Evolutionary conservation across 2,329 filamentous ascomycete genomes (phyloP).

Genomic region (Aspergillus luchuensis): DNA sequence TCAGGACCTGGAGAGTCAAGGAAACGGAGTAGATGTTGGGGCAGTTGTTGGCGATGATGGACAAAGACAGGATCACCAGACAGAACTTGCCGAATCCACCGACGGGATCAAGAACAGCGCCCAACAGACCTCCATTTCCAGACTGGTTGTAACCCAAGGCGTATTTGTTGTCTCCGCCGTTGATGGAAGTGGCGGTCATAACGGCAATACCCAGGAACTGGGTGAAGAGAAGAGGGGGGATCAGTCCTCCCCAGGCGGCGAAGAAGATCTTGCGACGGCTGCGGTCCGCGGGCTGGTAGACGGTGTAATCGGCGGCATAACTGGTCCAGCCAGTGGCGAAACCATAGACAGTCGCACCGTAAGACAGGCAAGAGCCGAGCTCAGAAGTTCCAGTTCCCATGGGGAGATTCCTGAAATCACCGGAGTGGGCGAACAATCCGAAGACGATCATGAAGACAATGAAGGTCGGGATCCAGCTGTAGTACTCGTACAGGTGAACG

Average conservation of each 20-base stretch:
- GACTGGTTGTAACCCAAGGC: conserved; percentile 56
- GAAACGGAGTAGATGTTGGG: conserved; percentile 72
- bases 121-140: conserved; percentile 67
- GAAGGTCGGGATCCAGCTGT: conserved; percentile 71
- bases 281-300: conserved; percentile 69
- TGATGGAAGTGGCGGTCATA: conserved; percentile 62
- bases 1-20: conserved; percentile 67
- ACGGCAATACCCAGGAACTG: conserved; percentile 72
- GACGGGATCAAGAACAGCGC: conserved; percentile 63
- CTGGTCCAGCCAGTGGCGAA: conserved; percentile 74
- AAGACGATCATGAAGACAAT: conserved; percentile 73
- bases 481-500: conserved; percentile 76
- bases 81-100: conserved; percentile 74
- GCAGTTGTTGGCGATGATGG: conserved; percentile 70
- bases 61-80: conserved; percentile 65
- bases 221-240: conserved; percentile 71
- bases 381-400: conserved; percentile 62
- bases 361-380: conserved; percentile 64
- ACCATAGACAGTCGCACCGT: conserved; percentile 67
- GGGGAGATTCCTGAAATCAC: conserved; percentile 64
- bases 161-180: conserved; percentile 59
- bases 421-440: conserved; percentile 67
- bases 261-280: conserved; percentile 65
- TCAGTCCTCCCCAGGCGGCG: conserved; percentile 69
- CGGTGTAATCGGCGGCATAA: conserved; percentile 76